Evolutionary conservation across 176 grass and related monocot genomes (phyloP).

Genomic region (Avena eriantha): DNA sequence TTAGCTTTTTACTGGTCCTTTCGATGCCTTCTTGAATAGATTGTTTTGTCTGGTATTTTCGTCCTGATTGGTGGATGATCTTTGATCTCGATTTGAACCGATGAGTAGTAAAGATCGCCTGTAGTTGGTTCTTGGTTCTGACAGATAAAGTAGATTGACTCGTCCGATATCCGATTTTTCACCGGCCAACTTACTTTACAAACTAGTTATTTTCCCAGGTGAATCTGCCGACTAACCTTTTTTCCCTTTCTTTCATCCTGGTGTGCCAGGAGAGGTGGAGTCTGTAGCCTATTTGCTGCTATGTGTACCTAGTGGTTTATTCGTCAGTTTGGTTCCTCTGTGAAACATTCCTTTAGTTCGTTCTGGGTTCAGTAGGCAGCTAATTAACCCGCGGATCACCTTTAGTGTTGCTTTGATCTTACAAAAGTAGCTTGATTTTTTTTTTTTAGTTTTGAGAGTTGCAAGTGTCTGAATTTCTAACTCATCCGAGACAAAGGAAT

Average conservation of each 20-base stretch:
- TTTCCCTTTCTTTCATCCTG: background rate
- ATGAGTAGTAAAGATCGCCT: constrained; percentile 19
- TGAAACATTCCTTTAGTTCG: background rate
- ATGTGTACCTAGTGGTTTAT: background rate
- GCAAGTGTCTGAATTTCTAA: background rate
- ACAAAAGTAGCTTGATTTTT: background rate
- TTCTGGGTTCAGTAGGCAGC: background rate
- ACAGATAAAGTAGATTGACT: background rate
- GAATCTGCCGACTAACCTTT: background rate
- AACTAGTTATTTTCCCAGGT: background rate
- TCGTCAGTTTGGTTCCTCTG: background rate
- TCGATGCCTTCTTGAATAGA: constrained; percentile 12
- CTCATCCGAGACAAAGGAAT: background rate
- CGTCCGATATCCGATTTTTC: constrained; percentile 28
- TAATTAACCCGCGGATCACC: background rate
- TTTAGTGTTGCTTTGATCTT: background rate
- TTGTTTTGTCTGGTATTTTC: background rate
- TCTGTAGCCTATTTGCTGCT: too few relatives aligned
- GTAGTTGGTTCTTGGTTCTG: constrained; percentile 9
- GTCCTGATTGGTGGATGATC: background rate
- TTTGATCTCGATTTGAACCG: too few relatives aligned
- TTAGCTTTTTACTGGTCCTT: background rate
- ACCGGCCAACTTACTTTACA: constrained; percentile 4
- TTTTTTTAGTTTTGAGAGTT: background rate
- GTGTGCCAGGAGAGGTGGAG: background rate